Conservation (phyloP, 2,329 filamentous ascomycete genomes). For the Pseudogymnoascus sp. region DNA sequence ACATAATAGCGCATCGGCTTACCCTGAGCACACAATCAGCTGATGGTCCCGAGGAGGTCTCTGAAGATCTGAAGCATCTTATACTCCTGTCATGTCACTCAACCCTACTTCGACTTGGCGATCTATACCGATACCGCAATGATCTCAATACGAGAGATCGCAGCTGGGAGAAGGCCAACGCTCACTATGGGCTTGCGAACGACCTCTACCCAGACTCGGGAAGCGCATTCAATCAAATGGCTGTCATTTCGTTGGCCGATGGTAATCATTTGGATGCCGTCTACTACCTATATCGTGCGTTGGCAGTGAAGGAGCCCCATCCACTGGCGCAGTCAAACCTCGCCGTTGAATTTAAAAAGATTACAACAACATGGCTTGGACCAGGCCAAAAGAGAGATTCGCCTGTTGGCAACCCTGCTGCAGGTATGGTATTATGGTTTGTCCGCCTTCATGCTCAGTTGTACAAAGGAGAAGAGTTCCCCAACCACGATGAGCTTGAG, state of each 20-base stretch:
- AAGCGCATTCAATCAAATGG: conserved; percentile 81
- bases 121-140: conserved; percentile 77
- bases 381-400: conserved; percentile 16
- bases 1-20: conserved; percentile 25
- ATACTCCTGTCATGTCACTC: conserved; percentile 71
- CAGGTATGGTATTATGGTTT: conserved; percentile 65
- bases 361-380: conserved; percentile 48
- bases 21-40: conserved; percentile 20
- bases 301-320: conserved; percentile 66
- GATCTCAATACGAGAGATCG: conserved; percentile 62
- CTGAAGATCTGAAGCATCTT: conserved; percentile 27
- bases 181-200: conserved; percentile 77
- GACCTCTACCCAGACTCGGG: conserved; percentile 72
- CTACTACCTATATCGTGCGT: conserved; percentile 81
- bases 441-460: conserved; percentile 78
- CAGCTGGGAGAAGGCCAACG: conserved; percentile 70
- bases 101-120: conserved; percentile 78
- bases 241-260: conserved; percentile 72
- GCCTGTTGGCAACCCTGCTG: conserved; percentile 9
- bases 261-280: conserved; percentile 75
- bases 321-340: conserved; percentile 69
- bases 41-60: conserved; percentile 19
- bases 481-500: conserved; percentile 73
- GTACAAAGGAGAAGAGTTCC: conserved; percentile 67
- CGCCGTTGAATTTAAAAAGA: conserved; percentile 67